Conservation (phyloP, 805 yeast species). For the Wickerhamomyces kurtzmanii region DNA sequence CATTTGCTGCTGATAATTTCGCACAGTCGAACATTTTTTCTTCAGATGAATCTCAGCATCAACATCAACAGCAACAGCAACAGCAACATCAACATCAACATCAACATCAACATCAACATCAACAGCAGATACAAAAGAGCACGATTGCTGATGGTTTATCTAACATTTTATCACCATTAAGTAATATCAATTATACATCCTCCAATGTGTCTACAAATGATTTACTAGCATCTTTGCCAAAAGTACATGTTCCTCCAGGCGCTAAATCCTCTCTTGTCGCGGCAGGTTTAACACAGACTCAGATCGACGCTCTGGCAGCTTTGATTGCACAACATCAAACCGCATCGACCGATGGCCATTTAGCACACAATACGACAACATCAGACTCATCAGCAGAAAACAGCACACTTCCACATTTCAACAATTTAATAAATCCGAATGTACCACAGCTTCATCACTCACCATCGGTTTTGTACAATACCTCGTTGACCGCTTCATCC, state of each 20-base stretch:
- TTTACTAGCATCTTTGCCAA: slow-evolving; percentile 37
- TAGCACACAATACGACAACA: background rate
- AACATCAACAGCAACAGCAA: background rate
- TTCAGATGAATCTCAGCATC: background rate
- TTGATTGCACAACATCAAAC: slow-evolving; percentile 64
- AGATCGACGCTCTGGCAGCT: slow-evolving; percentile 65
- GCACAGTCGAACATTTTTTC: background rate
- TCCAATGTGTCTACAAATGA: slow-evolving; percentile 21
- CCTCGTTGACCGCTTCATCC: no score
- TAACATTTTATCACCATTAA: slow-evolving; percentile 6
- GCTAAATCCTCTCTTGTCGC: slow-evolving; percentile 53
- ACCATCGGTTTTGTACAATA: no score
- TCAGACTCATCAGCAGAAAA: background rate
- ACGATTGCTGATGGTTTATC: slow-evolving; percentile 5
- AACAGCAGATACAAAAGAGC: slow-evolving; percentile 1
- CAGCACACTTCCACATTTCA: background rate
- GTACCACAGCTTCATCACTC: no score
- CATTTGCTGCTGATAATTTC: background rate
- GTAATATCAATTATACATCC: slow-evolving; percentile 3
- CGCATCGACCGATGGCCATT: no score
- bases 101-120: background rate
- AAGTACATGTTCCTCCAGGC: slow-evolving; percentile 63
- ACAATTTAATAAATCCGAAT: background rate
- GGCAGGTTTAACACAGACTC: slow-evolving; percentile 60
- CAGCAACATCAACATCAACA: background rate